These are phyloP conservation scores for Pilaira anomala DNA, from an alignment of 192 early-diverging fungal species.

Conservation along the genomic window DNA sequence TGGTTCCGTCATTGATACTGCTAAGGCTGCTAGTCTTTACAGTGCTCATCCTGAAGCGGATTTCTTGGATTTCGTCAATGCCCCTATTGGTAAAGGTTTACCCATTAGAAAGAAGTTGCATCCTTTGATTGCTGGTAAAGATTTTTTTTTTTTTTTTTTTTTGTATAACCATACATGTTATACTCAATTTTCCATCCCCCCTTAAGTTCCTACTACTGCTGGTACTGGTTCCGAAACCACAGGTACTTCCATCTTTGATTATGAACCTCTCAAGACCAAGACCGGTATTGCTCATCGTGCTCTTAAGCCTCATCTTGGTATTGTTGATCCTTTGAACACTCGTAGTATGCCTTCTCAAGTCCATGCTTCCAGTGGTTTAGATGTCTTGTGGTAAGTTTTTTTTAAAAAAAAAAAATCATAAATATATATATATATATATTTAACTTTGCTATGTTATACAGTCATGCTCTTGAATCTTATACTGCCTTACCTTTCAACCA, in stretches of 20 bases:
- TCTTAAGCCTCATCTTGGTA: slow-evolving; percentile 79
- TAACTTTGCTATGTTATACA: not conserved
- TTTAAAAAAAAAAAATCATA: no score
- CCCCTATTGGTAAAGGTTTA: slow-evolving; percentile 83
- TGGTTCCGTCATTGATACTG: slow-evolving; percentile 87
- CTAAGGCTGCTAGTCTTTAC: slow-evolving; percentile 90
- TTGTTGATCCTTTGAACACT: slow-evolving; percentile 88
- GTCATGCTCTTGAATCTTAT: slow-evolving; percentile 90
- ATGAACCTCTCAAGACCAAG: slow-evolving; percentile 77
- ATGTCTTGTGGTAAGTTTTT: slow-evolving; percentile 72
- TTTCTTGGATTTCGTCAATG: slow-evolving; percentile 90
- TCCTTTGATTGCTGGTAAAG: slow-evolving; percentile 72
- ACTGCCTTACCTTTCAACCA: slow-evolving; percentile 83
- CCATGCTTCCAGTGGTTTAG: slow-evolving; percentile 80
- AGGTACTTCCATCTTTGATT: slow-evolving; percentile 92
- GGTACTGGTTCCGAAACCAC: slow-evolving; percentile 87
- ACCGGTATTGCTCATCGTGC: slow-evolving; percentile 87
- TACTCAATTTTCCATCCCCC: not conserved
- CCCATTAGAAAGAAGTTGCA: slow-evolving; percentile 69
- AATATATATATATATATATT: not conserved
- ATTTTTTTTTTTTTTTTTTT: not conserved
- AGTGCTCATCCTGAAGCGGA: slow-evolving; percentile 76
- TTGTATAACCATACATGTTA: not conserved
- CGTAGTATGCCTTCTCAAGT: slow-evolving; percentile 83
- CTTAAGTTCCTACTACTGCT: slow-evolving; percentile 43